Conservation (phyloP, 169 alveolate genomes). For the Eimeria necatrix region DNA sequence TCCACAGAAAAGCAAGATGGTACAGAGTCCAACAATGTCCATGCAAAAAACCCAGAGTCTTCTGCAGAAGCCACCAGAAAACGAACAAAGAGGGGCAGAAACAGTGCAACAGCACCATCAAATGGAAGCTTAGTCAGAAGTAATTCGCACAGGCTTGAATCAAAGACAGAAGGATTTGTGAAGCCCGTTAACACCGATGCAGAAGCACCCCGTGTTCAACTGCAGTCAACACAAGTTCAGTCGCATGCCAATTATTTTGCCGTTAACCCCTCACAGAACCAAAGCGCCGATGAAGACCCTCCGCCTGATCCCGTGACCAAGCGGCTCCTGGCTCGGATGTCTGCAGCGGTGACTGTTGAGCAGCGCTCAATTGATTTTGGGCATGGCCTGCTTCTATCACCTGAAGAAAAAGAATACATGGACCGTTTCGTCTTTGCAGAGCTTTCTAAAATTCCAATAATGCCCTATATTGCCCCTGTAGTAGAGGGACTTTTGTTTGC, state of each 20-base stretch:
- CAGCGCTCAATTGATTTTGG: conserved; percentile 50
- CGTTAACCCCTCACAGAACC: not conserved
- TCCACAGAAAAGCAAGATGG: no score
- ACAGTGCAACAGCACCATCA: no score
- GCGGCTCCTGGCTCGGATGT: conserved; percentile 37
- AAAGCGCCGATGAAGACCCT: conserved; percentile 44
- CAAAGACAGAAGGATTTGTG: not conserved
- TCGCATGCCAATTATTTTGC: not conserved
- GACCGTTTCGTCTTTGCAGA: not conserved
- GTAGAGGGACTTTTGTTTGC: conserved; percentile 47
- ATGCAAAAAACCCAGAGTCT: no score
- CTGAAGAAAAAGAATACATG: conserved; percentile 22
- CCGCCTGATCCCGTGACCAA: conserved; percentile 55
- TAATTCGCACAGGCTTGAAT: not conserved
- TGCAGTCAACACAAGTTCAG: not conserved
- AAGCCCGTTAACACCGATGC: not conserved
- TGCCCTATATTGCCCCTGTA: not conserved
- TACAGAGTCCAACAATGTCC: no score
- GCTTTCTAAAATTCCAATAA: not conserved
- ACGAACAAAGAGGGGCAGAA: no score
- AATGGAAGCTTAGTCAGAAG: no score
- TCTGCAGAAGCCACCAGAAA: no score
- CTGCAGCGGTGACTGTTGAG: not conserved
- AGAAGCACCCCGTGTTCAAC: not conserved
- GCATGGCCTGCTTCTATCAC: conserved; percentile 12